Percentiles rank a stretch among this genome's conserved stretches.
phyloP scores from a whole-genome alignment of 208 protist species.

The Wallacemonas sp. region DNA sequence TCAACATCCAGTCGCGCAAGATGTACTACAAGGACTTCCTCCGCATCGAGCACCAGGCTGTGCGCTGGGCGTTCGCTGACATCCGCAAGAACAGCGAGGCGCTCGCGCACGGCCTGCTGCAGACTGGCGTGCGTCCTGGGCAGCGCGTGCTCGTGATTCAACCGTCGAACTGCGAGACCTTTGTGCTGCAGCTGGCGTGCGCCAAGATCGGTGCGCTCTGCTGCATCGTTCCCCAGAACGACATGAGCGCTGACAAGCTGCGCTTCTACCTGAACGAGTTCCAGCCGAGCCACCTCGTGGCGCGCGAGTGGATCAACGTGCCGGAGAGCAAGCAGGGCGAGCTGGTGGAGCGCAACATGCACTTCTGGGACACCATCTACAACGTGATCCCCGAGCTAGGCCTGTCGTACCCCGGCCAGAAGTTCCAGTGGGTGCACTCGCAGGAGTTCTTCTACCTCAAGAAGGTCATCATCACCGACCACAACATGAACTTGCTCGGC shows the following conservation, averaged over 20 bases:
- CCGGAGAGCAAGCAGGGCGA: conserved; percentile 82
- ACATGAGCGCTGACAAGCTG: conserved; percentile 88
- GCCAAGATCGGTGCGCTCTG: conserved; percentile 87
- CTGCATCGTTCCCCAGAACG: conserved; percentile 74
- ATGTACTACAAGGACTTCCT: conserved; percentile 94
- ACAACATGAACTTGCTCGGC: conserved; percentile 92
- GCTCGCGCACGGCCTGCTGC: conserved; percentile 86
- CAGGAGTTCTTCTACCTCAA: conserved; percentile 93
- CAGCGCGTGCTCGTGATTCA: conserved; percentile 87
- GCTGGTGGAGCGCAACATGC: conserved; percentile 91
- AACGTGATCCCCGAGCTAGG: conserved; percentile 92
- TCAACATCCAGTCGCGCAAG: conserved; percentile 93
- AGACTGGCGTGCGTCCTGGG: conserved; percentile 87
- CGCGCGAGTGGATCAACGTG: conserved; percentile 89
- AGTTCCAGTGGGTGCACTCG: conserved; percentile 92
- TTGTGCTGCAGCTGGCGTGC: conserved; percentile 89
- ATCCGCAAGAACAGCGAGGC: conserved; percentile 94
- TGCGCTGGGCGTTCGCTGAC: conserved; percentile 91
- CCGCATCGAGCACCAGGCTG: conserved; percentile 92
- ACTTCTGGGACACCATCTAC: conserved; percentile 93
- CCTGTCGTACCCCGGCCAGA: conserved; percentile 90
- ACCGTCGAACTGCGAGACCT: conserved; percentile 91
- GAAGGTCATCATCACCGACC: conserved; percentile 92
- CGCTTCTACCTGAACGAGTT: conserved; percentile 93
- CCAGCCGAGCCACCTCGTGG: conserved; percentile 84